These are phyloP conservation scores for Omphalea diandra DNA, from an alignment of 441 rosid genomes.

Conservation along the genomic window DNA sequence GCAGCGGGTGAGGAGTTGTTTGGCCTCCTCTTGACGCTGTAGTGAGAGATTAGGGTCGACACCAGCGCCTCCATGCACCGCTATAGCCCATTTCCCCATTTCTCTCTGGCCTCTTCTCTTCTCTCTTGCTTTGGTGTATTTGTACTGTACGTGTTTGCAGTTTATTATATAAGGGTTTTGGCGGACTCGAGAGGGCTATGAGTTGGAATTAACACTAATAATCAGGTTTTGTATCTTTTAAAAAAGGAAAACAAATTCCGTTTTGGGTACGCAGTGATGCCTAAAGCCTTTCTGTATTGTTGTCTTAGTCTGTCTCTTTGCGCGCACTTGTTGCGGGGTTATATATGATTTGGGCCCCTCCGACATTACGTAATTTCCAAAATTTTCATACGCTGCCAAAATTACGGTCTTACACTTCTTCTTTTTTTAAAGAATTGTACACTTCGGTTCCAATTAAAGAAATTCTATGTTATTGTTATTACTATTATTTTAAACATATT, in stretches of 20 bases:
- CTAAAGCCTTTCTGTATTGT: too few species aligned
- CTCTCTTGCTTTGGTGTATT: neutral
- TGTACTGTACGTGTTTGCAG: neutral
- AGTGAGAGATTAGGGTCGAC: constrained; percentile 87
- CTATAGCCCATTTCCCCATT: constrained; percentile 97
- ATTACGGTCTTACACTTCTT: neutral
- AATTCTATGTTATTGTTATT: too few species aligned
- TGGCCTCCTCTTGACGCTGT: constrained; percentile 78
- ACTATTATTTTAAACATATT: too few species aligned
- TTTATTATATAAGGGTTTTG: constrained; percentile 24
- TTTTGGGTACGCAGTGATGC: neutral
- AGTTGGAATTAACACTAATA: neutral
- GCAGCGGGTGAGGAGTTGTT: constrained; percentile 79
- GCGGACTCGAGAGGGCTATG: constrained; percentile 23
- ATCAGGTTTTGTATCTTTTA: neutral
- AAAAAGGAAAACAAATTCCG: neutral
- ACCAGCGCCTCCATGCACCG: constrained; percentile 98
- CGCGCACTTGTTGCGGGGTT: constrained; percentile 6
- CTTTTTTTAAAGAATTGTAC: too few species aligned
- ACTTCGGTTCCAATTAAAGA: too few species aligned
- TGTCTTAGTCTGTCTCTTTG: neutral
- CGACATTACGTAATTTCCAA: too few species aligned
- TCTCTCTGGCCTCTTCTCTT: constrained; percentile 6
- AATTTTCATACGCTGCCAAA: neutral
- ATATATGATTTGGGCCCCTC: neutral